phyloP scores from a whole-genome alignment of 768 basidiomycete genomes.

The Trametes punicea region DNA sequence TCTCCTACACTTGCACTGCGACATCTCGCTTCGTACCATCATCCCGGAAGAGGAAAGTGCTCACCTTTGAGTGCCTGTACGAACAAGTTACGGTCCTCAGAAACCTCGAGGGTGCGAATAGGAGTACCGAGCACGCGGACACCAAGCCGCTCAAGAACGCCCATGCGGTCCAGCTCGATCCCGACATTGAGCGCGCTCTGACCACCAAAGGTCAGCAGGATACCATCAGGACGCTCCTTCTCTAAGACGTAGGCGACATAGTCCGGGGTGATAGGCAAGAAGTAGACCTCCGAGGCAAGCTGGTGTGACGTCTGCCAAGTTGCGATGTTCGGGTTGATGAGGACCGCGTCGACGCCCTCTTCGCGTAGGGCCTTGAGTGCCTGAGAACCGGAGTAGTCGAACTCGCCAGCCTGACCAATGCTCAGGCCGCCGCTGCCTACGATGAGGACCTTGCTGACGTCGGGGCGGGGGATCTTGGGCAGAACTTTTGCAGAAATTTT shows the following conservation, averaged over 20 bases:
- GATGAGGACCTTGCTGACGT: conserved; percentile 93
- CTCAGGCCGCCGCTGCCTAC: conserved; percentile 95
- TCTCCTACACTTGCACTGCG: no score
- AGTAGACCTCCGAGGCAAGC: conserved; percentile 95
- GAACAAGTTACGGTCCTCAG: conserved; percentile 96
- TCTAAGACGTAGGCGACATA: conserved; percentile 99
- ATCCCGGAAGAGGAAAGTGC: conserved; percentile 28
- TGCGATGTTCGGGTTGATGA: conserved; percentile 98
- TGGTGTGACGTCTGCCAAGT: conserved; percentile 99
- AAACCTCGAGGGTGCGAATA: conserved; percentile 90
- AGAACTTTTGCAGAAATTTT: conserved; percentile 92
- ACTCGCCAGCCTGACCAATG: conserved; percentile 99
- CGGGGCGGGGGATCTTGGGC: conserved; percentile 84
- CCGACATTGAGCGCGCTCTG: conserved; percentile 98
- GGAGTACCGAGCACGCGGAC: conserved; percentile 94
- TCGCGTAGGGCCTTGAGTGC: conserved; percentile 97
- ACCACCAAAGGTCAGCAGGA: conserved; percentile 96
- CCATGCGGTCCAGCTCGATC: conserved; percentile 95
- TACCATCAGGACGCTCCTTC: conserved; percentile 96
- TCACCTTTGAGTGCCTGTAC: conserved; percentile 93
- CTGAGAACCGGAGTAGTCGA: conserved; percentile 99
- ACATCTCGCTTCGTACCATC: no score
- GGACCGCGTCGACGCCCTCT: conserved; percentile 89
- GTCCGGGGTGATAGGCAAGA: conserved; percentile 92
- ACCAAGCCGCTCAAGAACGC: conserved; percentile 87